phyloP scores from a whole-genome alignment of 2,329 filamentous ascomycete species.

The Rhinocladiella similis region DNA sequence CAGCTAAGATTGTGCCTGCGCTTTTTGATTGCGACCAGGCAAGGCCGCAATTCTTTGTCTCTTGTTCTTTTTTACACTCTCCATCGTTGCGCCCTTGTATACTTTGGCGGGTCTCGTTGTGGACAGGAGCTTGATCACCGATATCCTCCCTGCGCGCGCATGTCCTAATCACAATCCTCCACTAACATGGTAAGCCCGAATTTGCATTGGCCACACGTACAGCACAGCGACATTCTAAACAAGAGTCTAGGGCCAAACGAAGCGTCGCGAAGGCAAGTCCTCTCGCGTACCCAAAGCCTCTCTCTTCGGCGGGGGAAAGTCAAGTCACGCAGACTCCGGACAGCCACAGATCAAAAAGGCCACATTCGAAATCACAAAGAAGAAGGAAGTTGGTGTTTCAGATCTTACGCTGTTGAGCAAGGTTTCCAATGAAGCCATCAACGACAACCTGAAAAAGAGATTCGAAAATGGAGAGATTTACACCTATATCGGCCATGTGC shows the following conservation, averaged over 20 bases:
- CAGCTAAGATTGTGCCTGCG: background rate
- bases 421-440: constrained; percentile 98
- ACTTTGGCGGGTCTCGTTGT: too few species aligned
- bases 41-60: constrained; percentile 7
- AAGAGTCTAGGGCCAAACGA: constrained; percentile 30
- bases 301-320: constrained; percentile 30
- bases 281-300: constrained; percentile 29
- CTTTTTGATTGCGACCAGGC: constrained; percentile 10
- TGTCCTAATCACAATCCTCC: constrained; percentile 17
- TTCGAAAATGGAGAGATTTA: constrained; percentile 98
- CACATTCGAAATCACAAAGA: constrained; percentile 92
- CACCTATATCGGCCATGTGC: constrained; percentile 98
- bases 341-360: constrained; percentile 86
- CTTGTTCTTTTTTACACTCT: background rate
- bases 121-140: too few species aligned
- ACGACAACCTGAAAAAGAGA: constrained; percentile 96
- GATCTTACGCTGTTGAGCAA: constrained; percentile 97
- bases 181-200: constrained; percentile 18
- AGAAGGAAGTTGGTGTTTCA: constrained; percentile 98
- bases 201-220: background rate
- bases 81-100: too few species aligned
- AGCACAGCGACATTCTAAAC: constrained; percentile 13
- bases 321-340: constrained; percentile 39
- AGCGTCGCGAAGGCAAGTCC: constrained; percentile 32
- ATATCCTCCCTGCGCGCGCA: constrained; percentile 8